Evolutionary conservation across 1,284 basidiomycete genomes (phyloP).

Genomic region (Microbotryomycetes sp.): DNA sequence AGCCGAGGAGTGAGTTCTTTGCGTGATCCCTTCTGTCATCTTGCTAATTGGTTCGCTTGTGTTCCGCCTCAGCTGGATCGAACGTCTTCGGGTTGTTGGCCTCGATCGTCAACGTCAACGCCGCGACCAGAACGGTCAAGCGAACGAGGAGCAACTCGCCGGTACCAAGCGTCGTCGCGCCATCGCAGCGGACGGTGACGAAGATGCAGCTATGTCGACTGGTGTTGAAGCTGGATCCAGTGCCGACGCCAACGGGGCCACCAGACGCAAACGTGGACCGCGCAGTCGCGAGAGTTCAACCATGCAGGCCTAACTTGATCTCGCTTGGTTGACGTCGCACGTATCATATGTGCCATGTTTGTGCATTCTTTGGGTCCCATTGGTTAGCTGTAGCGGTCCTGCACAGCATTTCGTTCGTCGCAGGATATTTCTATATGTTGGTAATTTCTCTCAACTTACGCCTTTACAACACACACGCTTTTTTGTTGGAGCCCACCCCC

Average conservation of each 20-base stretch:
- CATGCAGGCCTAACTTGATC: neutral
- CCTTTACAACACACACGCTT: too few species aligned
- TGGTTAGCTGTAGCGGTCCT: too few species aligned
- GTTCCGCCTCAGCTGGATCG: slow-evolving; percentile 58
- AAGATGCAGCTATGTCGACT: neutral
- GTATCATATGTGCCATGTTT: too few species aligned
- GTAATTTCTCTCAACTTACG: too few species aligned
- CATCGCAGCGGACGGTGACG: slow-evolving; percentile 4
- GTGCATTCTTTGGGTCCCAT: too few species aligned
- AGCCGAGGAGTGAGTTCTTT: slow-evolving; percentile 68
- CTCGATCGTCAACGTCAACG: slow-evolving; percentile 53
- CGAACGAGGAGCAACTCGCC: neutral
- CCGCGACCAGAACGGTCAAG: neutral
- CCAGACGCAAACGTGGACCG: neutral
- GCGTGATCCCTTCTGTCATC: neutral
- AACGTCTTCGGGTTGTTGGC: slow-evolving; percentile 64
- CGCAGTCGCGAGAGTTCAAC: neutral
- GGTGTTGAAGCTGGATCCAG: neutral
- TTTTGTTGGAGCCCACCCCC: too few species aligned
- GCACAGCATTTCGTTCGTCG: too few species aligned
- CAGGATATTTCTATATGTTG: too few species aligned
- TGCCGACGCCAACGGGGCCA: neutral
- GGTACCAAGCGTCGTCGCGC: slow-evolving; percentile 6
- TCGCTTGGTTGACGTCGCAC: too few species aligned
- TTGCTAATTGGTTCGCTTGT: neutral